These are phyloP conservation scores for Lagenaria siceraria DNA, from an alignment of 306 rosid genomes.

Conservation along the genomic window DNA sequence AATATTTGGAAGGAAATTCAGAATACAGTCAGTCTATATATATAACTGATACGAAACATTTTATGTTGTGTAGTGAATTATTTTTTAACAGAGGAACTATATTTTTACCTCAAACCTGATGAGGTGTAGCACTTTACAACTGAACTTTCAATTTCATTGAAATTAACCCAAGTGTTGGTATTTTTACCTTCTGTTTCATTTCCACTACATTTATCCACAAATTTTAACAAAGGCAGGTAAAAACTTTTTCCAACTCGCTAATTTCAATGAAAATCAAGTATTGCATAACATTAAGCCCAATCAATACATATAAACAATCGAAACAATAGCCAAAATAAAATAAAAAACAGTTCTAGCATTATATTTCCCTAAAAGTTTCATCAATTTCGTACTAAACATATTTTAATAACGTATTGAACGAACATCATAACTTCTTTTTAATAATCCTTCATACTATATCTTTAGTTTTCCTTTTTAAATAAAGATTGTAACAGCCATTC, in stretches of 20 bases:
- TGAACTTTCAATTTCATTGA: background rate
- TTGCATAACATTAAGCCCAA: background rate
- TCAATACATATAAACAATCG: background rate
- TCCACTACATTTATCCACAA: background rate
- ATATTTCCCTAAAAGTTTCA: background rate
- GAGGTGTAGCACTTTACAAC: background rate
- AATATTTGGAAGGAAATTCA: background rate
- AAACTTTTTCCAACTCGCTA: background rate
- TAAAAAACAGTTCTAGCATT: background rate
- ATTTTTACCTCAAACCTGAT: background rate
- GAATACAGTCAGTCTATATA: no score
- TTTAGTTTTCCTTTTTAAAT: no score
- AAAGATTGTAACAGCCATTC: no score
- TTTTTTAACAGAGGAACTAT: background rate
- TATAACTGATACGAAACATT: no score
- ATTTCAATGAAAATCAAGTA: no score
- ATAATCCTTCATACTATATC: no score
- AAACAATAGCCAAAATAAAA: background rate
- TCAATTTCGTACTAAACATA: background rate
- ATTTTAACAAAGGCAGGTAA: background rate
- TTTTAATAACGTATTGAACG: no score
- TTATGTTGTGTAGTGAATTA: no score
- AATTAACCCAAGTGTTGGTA: background rate
- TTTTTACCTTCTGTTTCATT: background rate
- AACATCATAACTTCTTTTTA: no score